These are phyloP conservation scores for Babesia gibsoni DNA, from an alignment of 169 alveolate genomes.

Conservation along the genomic window DNA sequence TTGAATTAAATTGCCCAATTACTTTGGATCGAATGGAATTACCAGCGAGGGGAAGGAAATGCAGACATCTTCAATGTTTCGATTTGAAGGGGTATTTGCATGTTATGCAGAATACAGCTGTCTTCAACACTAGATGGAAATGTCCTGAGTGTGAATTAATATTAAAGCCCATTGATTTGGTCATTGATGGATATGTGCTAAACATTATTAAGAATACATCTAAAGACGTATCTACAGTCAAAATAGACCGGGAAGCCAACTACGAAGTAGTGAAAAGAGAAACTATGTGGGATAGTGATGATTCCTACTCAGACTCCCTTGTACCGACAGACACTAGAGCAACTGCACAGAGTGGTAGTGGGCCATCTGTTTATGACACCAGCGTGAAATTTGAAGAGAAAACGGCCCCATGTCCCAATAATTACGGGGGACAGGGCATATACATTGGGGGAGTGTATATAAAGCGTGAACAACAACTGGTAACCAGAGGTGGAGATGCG, in stretches of 20 bases:
- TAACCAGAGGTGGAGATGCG: not conserved
- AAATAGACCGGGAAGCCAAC: slow-evolving; percentile 42
- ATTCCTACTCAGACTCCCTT: not conserved
- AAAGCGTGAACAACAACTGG: not conserved
- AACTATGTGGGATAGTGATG: not conserved
- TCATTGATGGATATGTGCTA: slow-evolving; percentile 81
- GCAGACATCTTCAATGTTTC: slow-evolving; percentile 90
- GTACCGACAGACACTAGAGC: not conserved
- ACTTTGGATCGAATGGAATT: slow-evolving; percentile 80
- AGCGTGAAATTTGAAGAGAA: not conserved
- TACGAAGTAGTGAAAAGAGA: slow-evolving; percentile 1
- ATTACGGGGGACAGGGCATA: not conserved
- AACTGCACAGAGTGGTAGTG: not conserved
- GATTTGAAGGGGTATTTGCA: slow-evolving; percentile 84
- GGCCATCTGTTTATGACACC: not conserved
- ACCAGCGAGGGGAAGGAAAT: slow-evolving; percentile 87
- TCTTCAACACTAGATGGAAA: slow-evolving; percentile 89
- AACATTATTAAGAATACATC: slow-evolving; percentile 67
- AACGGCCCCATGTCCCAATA: too few relatives aligned
- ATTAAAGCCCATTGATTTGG: slow-evolving; percentile 82
- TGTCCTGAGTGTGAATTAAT: slow-evolving; percentile 89
- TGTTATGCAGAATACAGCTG: slow-evolving; percentile 85
- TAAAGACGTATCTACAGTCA: slow-evolving; percentile 57
- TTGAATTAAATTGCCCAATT: slow-evolving; percentile 79
- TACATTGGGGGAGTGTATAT: not conserved